Conservation (phyloP, 768 basidiomycete genomes). For the Chlorophyllum brunneum region DNA sequence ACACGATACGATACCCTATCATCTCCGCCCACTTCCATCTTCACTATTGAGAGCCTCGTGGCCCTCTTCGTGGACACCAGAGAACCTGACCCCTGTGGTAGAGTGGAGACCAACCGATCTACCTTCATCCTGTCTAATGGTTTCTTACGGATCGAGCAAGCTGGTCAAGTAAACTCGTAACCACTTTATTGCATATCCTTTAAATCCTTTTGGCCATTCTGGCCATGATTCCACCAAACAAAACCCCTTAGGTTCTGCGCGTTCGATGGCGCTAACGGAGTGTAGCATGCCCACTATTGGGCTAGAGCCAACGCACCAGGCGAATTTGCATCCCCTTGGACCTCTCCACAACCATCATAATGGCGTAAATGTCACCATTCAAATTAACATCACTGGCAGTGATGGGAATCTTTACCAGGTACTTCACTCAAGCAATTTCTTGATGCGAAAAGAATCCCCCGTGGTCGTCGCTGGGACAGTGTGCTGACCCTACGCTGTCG, state of each 20-base stretch:
- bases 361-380: constrained; percentile 18
- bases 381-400: constrained; percentile 15
- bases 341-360: constrained; percentile 13
- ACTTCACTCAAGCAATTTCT: neutral
- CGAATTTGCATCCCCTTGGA: constrained; percentile 16
- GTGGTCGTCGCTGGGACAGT: no score
- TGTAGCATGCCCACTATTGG: constrained; percentile 9
- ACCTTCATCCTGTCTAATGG: constrained; percentile 64
- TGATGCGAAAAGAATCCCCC: no score
- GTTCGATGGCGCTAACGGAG: constrained; percentile 36
- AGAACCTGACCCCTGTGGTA: constrained; percentile 65
- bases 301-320: constrained; percentile 10
- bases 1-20: no score
- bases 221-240: constrained; percentile 43
- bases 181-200: neutral
- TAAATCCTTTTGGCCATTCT: no score
- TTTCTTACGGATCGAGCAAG: constrained; percentile 53
- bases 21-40: constrained; percentile 83
- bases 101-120: constrained; percentile 51
- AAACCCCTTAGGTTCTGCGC: constrained; percentile 49
- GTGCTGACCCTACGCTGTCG: constrained; percentile 13
- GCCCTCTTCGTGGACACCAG: constrained; percentile 54
- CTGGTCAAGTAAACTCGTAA: constrained; percentile 43
- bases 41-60: constrained; percentile 66
- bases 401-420: constrained; percentile 17